A percentile compares a stretch with the other conserved stretches of the same genome.
These are phyloP conservation scores for Amanita inopinata DNA, from an alignment of 768 basidiomycete species.

Conservation along the genomic window DNA sequence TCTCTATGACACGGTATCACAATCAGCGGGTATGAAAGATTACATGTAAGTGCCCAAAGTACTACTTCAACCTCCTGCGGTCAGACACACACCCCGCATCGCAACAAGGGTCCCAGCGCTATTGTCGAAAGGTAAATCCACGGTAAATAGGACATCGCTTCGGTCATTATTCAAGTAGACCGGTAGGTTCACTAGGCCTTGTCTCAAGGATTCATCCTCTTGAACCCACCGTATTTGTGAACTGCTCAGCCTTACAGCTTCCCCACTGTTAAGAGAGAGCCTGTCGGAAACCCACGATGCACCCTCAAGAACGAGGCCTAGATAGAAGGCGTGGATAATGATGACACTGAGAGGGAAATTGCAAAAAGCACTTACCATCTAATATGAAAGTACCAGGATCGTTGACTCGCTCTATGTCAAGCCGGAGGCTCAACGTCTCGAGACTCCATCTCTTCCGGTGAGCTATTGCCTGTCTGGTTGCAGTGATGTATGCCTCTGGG, in stretches of 20 bases:
- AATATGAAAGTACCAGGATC: constrained; percentile 77
- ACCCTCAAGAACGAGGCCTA: constrained; percentile 83
- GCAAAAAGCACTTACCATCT: constrained; percentile 58
- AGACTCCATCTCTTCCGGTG: constrained; percentile 89
- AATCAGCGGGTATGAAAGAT: constrained; percentile 10
- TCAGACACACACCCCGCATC: constrained; percentile 86
- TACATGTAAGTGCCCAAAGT: constrained; percentile 1
- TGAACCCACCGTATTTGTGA: constrained; percentile 89
- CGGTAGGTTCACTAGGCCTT: constrained; percentile 64
- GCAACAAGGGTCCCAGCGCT: constrained; percentile 62
- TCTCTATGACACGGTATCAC: constrained; percentile 15
- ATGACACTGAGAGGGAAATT: too few relatives aligned
- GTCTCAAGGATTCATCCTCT: constrained; percentile 27
- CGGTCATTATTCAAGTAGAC: constrained; percentile 90
- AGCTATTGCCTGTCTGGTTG: constrained; percentile 91
- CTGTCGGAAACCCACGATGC: constrained; percentile 64
- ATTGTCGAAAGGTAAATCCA: constrained; percentile 71
- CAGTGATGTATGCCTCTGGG: constrained; percentile 94
- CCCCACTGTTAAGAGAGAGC: constrained; percentile 79
- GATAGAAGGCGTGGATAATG: too few relatives aligned
- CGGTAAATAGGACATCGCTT: constrained; percentile 84
- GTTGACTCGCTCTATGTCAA: constrained; percentile 76
- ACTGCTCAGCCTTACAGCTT: constrained; percentile 64
- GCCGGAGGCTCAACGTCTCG: constrained; percentile 71
- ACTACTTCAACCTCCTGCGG: constrained; percentile 55